Evolutionary conservation across 1,284 basidiomycete species (phyloP).

Genomic region (Sporisorium iseilematis-ciliati): DNA sequence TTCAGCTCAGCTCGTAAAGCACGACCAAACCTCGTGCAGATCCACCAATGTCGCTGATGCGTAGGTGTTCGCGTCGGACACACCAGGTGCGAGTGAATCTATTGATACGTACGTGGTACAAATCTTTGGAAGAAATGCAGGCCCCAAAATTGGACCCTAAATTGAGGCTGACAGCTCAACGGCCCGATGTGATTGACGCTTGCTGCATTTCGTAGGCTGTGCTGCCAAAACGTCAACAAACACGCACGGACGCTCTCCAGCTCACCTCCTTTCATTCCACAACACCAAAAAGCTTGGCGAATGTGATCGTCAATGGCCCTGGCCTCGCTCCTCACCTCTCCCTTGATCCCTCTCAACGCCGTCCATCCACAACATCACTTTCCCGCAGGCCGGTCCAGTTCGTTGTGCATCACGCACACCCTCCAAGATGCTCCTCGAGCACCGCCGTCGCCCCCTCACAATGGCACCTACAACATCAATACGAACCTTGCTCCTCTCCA

Average conservation of each 20-base stretch:
- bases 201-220: background rate
- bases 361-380: too few relatives aligned
- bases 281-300: slow-evolving; percentile 5
- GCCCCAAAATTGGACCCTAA: background rate
- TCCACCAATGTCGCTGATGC: too few relatives aligned
- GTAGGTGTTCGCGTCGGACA: too few relatives aligned
- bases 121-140: background rate
- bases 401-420: background rate
- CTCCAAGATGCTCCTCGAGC: slow-evolving; percentile 12
- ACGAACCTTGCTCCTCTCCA: slow-evolving; percentile 5
- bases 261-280: background rate
- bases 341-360: too few relatives aligned
- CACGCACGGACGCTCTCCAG: background rate
- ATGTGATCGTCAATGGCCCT: background rate
- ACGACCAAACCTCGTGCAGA: too few relatives aligned
- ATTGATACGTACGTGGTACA: too few relatives aligned
- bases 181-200: too few relatives aligned
- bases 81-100: too few relatives aligned
- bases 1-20: too few relatives aligned
- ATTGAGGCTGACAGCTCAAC: background rate
- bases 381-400: background rate
- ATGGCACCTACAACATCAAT: slow-evolving; percentile 10
- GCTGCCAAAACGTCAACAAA: background rate
- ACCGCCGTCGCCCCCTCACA: background rate
- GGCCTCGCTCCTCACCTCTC: too few relatives aligned